Evolutionary conservation across 345 rosid species (phyloP).

Genomic region (Lumnitzera littorea): DNA sequence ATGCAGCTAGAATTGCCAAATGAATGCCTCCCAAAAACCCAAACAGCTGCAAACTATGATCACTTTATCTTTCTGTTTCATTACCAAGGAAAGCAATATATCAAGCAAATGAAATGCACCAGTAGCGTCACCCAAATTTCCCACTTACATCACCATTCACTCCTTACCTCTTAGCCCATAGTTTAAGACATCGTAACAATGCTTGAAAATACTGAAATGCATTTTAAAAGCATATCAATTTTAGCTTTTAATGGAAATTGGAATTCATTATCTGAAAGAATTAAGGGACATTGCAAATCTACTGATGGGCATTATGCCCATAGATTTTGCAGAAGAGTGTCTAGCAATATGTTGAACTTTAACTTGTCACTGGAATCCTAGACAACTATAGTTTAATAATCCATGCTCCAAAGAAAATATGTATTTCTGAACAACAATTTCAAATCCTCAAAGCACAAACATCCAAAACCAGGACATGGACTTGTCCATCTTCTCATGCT

Average conservation of each 20-base stretch:
- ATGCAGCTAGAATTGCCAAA: constrained; percentile 46
- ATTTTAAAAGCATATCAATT: constrained; percentile 2
- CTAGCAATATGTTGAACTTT: too few species aligned
- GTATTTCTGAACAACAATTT: too few species aligned
- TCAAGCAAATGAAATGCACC: too few species aligned
- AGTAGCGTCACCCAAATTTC: not conserved
- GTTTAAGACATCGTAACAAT: constrained; percentile 36
- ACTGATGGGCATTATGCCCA: not conserved
- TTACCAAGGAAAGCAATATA: not conserved
- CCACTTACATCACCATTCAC: constrained; percentile 49
- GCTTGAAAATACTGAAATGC: constrained; percentile 41
- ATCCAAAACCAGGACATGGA: too few species aligned
- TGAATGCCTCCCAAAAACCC: constrained; percentile 61
- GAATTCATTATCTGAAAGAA: not conserved
- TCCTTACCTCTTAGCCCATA: constrained; percentile 57
- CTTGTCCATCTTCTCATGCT: not conserved
- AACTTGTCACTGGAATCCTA: too few species aligned
- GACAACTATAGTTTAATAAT: too few species aligned
- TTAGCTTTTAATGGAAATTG: not conserved
- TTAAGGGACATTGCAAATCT: not conserved
- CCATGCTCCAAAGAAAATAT: too few species aligned
- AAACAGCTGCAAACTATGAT: constrained; percentile 28
- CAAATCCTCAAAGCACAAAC: too few species aligned
- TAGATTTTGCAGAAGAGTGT: too few species aligned
- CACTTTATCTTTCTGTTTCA: not conserved